Evolutionary conservation across 2,329 filamentous ascomycete species (phyloP), one percentile per base, ranked within the genome.

Genomic region (Penicillium sp.): DNA sequence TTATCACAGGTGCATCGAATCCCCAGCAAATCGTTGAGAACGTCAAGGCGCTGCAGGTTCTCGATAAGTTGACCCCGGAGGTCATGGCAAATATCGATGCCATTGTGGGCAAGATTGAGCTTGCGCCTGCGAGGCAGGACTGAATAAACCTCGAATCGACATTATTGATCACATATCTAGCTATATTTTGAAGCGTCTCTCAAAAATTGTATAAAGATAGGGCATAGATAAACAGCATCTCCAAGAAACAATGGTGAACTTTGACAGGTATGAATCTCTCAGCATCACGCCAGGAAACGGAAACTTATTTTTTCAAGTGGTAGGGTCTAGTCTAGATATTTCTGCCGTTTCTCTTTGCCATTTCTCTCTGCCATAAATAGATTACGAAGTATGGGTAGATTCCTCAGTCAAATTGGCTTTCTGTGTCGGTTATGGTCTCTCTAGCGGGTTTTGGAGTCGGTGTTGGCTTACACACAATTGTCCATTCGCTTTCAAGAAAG

Each of bases 1-100:
- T 76, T 16, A 77, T 77, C 59, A 75, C 68, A 0, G 75, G 85
- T 2, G 79, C 78, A 4, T 79, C 76, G 13, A 72, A 73, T 50
- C 73, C 75, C 3, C 76, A 79, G 62, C 79, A 81, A 66, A 70
- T 81, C 14, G 65, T 71, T 9, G 78, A 81, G 54, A 79, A 80
- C 24, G 75, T 81, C 46, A 74, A 73, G 60, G 78, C 78, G 39
- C 62, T 83, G 50, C 59, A 79, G 75, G 11, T 47, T 13, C 50
- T 52, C 10, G 36, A 40, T 11, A 27, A 52, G 22, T 6, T 52
- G 37, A 52, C 50, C 6, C 66, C 72, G 6, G 78, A 79, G 59
- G 67, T 79, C 13, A 70, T 82, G 75, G 69, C 76, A 37, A 77
- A 82, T 66, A 82, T 83, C 39, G 55, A 52, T 16, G 50, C 33